Evolutionary conservation across 1,284 basidiomycete genomes (phyloP), one percentile per base, ranked within the genome.

Genomic region (Apiotrichum gamsii): DNA sequence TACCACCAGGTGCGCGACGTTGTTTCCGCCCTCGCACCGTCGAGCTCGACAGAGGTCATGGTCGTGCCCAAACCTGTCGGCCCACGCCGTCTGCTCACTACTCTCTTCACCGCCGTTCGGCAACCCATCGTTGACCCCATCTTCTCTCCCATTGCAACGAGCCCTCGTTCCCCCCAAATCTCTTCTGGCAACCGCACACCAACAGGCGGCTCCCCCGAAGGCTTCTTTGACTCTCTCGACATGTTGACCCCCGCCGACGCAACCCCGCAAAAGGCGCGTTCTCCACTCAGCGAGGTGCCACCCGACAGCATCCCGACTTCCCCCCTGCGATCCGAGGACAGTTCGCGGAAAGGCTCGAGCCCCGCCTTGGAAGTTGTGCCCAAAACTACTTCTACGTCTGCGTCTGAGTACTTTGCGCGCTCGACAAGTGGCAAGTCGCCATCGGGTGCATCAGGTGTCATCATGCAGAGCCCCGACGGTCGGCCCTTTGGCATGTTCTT

Each of bases 41-140:
- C 53, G 19, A n/a, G 6, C 9, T 59, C 79, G 3, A 84, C 90
- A 0, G 91, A 96, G 59, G 81, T 94, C 23, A 86, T 95, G 76
- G 88, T 96, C 56, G 84, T 96, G 23, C 91, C 90, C 5, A 96
- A 96, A 71, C 91, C 91, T 5, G 90, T 87, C 9, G 93, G 93
- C 4, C 91, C 91, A 1, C 81, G 91, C 29, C 81, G 91, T 9
- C 83, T 95, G 57, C 74, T 96, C 51, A 91, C 90, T 5, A 85
- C 90, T 10, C 74, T 96, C 15, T 85, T 91, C 64, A 94, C 87
- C 4, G 86, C 88, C 2, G 77, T 88, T 39, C 84, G 80, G 13
- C 87, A 84, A 56, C 90, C 91, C 0, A 63, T 82, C 11, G 82
- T 96, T 20, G 90, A 95, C 63, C 86, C 90, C 0, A 85, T 85